These are phyloP conservation scores for Pichia sp. DNA, from an alignment of 1,139 yeast species.

Conservation along the genomic window DNA sequence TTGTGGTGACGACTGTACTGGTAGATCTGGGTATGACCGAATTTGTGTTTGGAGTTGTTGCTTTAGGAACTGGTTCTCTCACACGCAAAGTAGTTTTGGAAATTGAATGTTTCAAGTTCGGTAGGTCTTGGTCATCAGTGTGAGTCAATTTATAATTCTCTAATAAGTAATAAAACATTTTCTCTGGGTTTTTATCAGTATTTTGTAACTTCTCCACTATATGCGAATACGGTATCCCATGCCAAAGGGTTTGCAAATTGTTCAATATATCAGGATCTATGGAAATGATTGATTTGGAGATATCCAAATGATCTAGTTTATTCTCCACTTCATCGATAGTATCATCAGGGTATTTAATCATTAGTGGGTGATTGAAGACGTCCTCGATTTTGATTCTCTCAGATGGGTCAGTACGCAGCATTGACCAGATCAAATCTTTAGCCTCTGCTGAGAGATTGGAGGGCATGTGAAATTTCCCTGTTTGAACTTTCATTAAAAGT, in stretches of 20 bases:
- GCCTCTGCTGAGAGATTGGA: conserved; percentile 58
- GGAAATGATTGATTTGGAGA: conserved; percentile 22
- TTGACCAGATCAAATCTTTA: conserved; percentile 57
- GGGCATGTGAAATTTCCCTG: conserved; percentile 71
- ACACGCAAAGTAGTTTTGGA: conserved; percentile 5
- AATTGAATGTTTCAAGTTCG: conserved; percentile 9
- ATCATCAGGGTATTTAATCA: conserved; percentile 41
- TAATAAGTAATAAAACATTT: conserved; percentile 65
- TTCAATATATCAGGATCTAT: conserved; percentile 60
- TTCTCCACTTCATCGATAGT: conserved; percentile 29
- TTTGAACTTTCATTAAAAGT: conserved; percentile 63
- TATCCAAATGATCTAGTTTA: conserved; percentile 28
- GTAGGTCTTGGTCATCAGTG: conserved; percentile 5
- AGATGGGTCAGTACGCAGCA: conserved; percentile 75
- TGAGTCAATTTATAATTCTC: conserved; percentile 48
- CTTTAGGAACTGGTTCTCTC: neutral
- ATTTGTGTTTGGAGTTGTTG: neutral
- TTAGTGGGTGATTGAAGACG: conserved; percentile 70
- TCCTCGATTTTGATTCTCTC: conserved; percentile 69
- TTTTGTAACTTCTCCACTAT: conserved; percentile 48
- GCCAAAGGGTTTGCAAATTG: conserved; percentile 69
- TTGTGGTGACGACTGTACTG: conserved; percentile 39
- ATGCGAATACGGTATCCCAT: conserved; percentile 54
- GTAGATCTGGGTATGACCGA: conserved; percentile 28
- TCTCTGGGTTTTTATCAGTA: conserved; percentile 61